Conservation (phyloP, 2,329 filamentous ascomycete genomes). For the Colletotrichum caudatum region DNA sequence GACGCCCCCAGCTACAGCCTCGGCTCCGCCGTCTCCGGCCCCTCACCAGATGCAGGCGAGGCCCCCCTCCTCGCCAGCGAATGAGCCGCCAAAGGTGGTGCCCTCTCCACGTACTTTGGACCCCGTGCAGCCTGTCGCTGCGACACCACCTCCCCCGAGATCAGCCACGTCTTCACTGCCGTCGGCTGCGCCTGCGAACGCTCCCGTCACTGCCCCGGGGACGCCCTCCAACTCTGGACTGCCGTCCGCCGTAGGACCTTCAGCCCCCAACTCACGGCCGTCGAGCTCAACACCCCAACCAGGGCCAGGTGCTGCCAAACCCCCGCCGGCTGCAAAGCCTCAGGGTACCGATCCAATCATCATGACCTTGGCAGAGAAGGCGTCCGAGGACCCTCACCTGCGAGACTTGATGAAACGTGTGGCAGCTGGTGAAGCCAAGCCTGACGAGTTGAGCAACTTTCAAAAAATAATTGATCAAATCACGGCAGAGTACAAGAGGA, state of each 20-base stretch:
- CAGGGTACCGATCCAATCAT: constrained; percentile 71
- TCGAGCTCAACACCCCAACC: constrained; percentile 41
- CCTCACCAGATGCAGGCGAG: constrained; percentile 21
- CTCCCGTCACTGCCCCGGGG: constrained; percentile 39
- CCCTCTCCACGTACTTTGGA: constrained; percentile 13
- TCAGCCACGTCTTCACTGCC: constrained; percentile 28
- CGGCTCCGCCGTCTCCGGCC: constrained; percentile 31
- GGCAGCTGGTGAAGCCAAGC: constrained; percentile 76
- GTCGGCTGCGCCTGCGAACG: constrained; percentile 40
- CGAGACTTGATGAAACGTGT: constrained; percentile 87
- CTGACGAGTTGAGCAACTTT: constrained; percentile 79
- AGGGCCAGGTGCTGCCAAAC: constrained; percentile 24
- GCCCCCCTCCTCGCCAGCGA: constrained; percentile 22
- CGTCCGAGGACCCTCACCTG: constrained; percentile 77
- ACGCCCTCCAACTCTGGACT: constrained; percentile 41
- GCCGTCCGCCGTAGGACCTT: constrained; percentile 43
- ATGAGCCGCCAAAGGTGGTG: constrained; percentile 9
- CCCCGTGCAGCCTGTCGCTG: constrained; percentile 13
- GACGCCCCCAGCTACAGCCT: constrained; percentile 27
- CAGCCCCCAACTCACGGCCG: constrained; percentile 42
- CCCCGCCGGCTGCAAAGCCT: constrained; percentile 33
- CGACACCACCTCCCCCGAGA: constrained; percentile 27
- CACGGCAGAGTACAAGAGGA: constrained; percentile 69
- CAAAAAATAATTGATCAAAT: constrained; percentile 86
- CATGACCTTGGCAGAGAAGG: constrained; percentile 80